Conservation (phyloP, 2,329 filamentous ascomycete genomes). For the Seiridium unicorne region DNA sequence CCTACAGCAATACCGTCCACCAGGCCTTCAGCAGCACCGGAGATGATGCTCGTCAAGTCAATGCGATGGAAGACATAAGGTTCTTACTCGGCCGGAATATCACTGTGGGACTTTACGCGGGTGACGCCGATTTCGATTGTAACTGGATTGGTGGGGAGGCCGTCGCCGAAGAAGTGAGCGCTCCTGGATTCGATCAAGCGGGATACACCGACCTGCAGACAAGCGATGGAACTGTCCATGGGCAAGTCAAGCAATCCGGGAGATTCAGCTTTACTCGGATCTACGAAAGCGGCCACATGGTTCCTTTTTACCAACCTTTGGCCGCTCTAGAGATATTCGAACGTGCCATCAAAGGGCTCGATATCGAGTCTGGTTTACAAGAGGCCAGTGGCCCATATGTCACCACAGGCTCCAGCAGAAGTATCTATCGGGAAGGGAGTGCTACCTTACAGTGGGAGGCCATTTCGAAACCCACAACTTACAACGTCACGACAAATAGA, state of each 20-base stretch:
- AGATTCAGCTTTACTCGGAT: slow-evolving; percentile 49
- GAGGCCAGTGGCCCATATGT: slow-evolving; percentile 21
- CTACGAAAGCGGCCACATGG: slow-evolving; percentile 38
- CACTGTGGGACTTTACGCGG: slow-evolving; percentile 26
- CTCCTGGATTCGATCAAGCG: slow-evolving; percentile 37
- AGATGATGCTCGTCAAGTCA: slow-evolving; percentile 35
- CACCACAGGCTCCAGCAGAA: slow-evolving; percentile 35
- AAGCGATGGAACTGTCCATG: slow-evolving; percentile 42
- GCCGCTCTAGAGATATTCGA: slow-evolving; percentile 47
- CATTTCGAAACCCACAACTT: slow-evolving; percentile 27
- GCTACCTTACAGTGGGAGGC: slow-evolving; percentile 32
- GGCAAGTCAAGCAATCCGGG: slow-evolving; percentile 49
- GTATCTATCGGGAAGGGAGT: slow-evolving; percentile 44
- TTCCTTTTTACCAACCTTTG: slow-evolving; percentile 54
- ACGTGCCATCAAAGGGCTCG: slow-evolving; percentile 42
- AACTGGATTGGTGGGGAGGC: slow-evolving; percentile 29
- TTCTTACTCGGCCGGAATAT: slow-evolving; percentile 19
- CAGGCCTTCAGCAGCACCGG: slow-evolving; percentile 56
- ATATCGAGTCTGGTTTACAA: slow-evolving; percentile 46
- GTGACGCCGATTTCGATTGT: slow-evolving; percentile 31
- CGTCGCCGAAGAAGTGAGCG: slow-evolving; percentile 30
- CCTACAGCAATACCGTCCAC: slow-evolving; percentile 40
- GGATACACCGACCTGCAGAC: slow-evolving; percentile 45
- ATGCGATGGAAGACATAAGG: slow-evolving; percentile 21
- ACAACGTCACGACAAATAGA: slow-evolving; percentile 26